Conservation (phyloP, 2,329 filamentous ascomycete genomes). For the Fusarium sp. region DNA sequence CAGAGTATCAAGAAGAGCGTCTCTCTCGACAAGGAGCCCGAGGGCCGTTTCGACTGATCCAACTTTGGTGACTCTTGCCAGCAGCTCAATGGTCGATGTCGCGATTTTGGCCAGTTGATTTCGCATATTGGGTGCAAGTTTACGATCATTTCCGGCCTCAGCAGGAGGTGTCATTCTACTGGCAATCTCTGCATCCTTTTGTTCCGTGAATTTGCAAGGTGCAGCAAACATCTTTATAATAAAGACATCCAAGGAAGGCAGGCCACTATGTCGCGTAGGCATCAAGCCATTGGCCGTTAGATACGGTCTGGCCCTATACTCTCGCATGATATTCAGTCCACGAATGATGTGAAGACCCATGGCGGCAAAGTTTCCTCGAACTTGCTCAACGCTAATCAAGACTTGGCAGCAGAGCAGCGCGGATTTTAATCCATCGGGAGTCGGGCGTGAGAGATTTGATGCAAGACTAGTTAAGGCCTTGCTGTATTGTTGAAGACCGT, state of each 20-base stretch:
- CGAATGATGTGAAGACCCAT: conserved; percentile 60
- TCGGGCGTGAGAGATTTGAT: conserved; percentile 54
- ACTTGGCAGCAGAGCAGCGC: conserved; percentile 62
- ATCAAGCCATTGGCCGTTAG: conserved; percentile 49
- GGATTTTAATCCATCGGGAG: conserved; percentile 52
- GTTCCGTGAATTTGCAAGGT: conserved; percentile 58
- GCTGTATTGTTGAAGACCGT: conserved; percentile 59
- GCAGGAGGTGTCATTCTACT: conserved; percentile 37
- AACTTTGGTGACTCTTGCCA: conserved; percentile 49
- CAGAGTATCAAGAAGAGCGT: conserved; percentile 50
- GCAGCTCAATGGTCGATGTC: conserved; percentile 51
- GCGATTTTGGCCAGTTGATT: conserved; percentile 53
- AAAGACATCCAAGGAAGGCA: conserved; percentile 59
- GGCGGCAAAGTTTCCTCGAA: conserved; percentile 55
- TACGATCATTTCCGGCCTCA: conserved; percentile 45
- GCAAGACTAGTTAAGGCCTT: conserved; percentile 58
- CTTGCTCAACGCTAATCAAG: conserved; percentile 63
- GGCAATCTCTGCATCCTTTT: conserved; percentile 30
- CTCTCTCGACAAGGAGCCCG: conserved; percentile 50
- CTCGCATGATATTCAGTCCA: conserved; percentile 60
- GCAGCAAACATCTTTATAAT: conserved; percentile 59
- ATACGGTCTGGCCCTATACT: conserved; percentile 56
- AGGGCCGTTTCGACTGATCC: conserved; percentile 42
- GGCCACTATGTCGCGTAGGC: conserved; percentile 50
- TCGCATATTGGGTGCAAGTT: conserved; percentile 55